A percentile compares a stretch with the other conserved stretches of the same genome.
These are phyloP conservation scores for Fraxinus angustifolia DNA, from an alignment of 305 asterid species.

Conservation along the genomic window DNA sequence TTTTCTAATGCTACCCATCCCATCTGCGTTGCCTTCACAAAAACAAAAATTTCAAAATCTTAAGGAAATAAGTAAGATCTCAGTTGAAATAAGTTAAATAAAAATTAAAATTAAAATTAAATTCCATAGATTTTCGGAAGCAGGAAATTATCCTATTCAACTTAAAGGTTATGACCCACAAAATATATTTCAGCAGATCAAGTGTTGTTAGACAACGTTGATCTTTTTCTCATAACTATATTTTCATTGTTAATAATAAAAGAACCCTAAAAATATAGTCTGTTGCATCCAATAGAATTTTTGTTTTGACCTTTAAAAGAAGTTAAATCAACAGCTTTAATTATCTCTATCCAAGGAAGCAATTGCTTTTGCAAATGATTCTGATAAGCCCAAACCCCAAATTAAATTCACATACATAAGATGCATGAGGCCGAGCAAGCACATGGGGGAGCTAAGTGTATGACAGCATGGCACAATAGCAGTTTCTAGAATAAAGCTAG, in stretches of 20 bases:
- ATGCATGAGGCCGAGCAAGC: background rate
- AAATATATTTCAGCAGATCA: background rate
- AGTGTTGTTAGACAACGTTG: background rate
- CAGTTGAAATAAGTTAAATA: background rate
- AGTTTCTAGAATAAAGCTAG: too few relatives aligned
- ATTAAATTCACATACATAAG: background rate
- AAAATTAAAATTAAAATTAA: background rate
- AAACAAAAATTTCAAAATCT: background rate
- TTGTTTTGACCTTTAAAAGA: background rate
- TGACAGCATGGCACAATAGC: too few relatives aligned
- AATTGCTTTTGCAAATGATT: background rate
- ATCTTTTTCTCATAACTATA: background rate
- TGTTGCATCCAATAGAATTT: background rate
- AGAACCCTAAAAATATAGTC: background rate
- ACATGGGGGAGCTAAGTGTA: background rate
- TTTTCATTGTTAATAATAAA: background rate
- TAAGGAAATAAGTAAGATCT: conserved; percentile 2
- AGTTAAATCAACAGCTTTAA: background rate
- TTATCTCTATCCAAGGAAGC: background rate
- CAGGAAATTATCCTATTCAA: background rate
- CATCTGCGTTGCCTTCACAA: conserved; percentile 62
- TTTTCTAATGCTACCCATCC: conserved; percentile 56
- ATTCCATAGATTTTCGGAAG: background rate
- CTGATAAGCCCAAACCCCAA: background rate
- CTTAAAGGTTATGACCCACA: background rate